Percentiles rank a stretch among this genome's conserved stretches.
Evolutionary conservation across 495 filamentous ascomycete species (phyloP).

Genomic region (Pseudoneurospora amorphoporcata): DNA sequence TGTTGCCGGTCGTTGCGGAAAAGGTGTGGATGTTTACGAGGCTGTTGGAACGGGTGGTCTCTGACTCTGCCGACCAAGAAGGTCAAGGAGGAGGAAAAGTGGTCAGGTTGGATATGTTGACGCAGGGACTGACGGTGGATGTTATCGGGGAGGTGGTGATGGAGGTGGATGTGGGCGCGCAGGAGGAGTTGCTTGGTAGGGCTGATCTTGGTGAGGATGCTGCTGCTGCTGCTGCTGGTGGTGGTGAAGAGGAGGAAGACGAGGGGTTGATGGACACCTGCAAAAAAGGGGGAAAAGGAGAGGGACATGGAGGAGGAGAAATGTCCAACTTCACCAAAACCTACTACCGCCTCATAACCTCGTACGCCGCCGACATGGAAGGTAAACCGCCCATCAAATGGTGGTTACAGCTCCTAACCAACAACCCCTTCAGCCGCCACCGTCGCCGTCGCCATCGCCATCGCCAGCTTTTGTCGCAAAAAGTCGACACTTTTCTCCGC

Average conservation of each 20-base stretch:
- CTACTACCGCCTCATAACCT: slow-evolving; percentile 16
- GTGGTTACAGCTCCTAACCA: slow-evolving; percentile 10
- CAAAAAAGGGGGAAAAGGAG: not conserved
- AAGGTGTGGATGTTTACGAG: slow-evolving; percentile 25
- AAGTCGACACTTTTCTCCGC: slow-evolving; percentile 12
- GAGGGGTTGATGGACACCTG: not conserved
- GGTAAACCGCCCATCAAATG: slow-evolving; percentile 11
- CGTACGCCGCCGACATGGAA: slow-evolving; percentile 11
- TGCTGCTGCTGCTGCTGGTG: not conserved
- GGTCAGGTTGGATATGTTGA: slow-evolving; percentile 16
- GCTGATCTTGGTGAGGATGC: not conserved
- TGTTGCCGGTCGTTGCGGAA: slow-evolving; percentile 31
- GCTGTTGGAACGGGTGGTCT: slow-evolving; percentile 16
- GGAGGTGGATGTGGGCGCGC: slow-evolving; percentile 25
- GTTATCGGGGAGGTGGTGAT: slow-evolving; percentile 31
- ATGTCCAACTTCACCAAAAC: slow-evolving; percentile 18
- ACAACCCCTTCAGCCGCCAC: not conserved
- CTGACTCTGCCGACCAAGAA: no score
- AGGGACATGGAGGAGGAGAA: not conserved
- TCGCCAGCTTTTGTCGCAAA: not conserved
- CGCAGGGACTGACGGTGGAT: slow-evolving; percentile 29
- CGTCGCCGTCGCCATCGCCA: not conserved
- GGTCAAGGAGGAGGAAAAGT: no score
- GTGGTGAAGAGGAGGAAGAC: not conserved
- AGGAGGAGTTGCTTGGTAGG: not conserved